These are phyloP conservation scores for Otatea glauca DNA, from an alignment of 176 grass and related monocot species.

Conservation along the genomic window DNA sequence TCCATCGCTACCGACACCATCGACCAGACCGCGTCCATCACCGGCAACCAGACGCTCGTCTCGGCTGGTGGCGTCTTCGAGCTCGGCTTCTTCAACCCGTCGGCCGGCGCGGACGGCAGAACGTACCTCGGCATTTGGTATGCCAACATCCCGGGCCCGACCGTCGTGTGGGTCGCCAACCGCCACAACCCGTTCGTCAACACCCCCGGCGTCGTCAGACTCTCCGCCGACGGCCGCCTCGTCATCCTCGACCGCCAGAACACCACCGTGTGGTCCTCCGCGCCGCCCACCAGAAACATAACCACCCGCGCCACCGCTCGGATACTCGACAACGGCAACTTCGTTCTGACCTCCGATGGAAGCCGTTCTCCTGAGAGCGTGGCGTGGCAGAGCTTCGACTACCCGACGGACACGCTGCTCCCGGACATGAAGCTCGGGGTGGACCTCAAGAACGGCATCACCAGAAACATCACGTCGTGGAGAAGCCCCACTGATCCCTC, in stretches of 20 bases:
- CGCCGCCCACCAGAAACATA: conserved; percentile 1
- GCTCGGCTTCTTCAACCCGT: conserved; percentile 68
- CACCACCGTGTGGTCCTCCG: conserved; percentile 41
- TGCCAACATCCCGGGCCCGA: conserved; percentile 8
- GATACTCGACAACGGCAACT: conserved; percentile 49
- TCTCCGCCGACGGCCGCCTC: conserved; percentile 45
- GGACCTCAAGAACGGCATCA: conserved; percentile 32
- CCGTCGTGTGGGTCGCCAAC: conserved; percentile 64
- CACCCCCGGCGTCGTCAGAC: background rate
- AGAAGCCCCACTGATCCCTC: conserved; percentile 47
- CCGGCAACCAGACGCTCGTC: conserved; percentile 56
- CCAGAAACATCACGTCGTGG: conserved; percentile 62
- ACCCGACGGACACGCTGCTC: conserved; percentile 63
- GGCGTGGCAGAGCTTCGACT: conserved; percentile 70
- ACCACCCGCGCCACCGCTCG: conserved; percentile 18
- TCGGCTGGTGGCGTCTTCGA: conserved; percentile 52
- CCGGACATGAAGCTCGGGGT: conserved; percentile 61
- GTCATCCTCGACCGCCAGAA: conserved; percentile 40
- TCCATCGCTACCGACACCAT: conserved; percentile 24
- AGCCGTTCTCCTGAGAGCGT: conserved; percentile 3
- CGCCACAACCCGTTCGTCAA: conserved; percentile 33
- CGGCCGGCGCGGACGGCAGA: conserved; percentile 4
- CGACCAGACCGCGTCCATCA: conserved; percentile 23
- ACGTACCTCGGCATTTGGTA: conserved; percentile 58
- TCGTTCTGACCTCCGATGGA: conserved; percentile 44